Evolutionary conservation across 345 rosid species (phyloP).

Genomic region (Brassica nigra): DNA sequence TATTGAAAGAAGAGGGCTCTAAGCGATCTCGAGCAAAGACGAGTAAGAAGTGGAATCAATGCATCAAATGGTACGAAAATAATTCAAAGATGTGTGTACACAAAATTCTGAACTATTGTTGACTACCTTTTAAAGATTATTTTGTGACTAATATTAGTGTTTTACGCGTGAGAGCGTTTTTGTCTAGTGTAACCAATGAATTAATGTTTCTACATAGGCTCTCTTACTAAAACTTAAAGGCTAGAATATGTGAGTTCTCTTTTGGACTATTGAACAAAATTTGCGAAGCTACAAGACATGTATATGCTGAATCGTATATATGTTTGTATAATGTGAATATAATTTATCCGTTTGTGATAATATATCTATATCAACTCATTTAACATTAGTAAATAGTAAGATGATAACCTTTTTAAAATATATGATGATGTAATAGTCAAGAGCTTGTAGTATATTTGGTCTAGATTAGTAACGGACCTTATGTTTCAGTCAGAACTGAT

Average conservation of each 20-base stretch:
- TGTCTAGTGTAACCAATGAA: background rate
- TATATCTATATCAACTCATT: background rate
- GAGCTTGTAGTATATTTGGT: background rate
- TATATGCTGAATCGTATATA: background rate
- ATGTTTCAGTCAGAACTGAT: background rate
- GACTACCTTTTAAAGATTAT: background rate
- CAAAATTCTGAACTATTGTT: background rate
- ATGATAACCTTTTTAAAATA: background rate
- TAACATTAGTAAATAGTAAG: background rate
- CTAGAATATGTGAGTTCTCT: background rate
- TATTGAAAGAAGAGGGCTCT: background rate
- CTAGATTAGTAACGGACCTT: background rate
- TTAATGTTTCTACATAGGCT: background rate
- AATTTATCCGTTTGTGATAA: background rate
- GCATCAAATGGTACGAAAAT: slow-evolving; percentile 2
- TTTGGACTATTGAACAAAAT: background rate
- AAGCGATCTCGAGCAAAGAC: background rate
- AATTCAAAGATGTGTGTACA: background rate
- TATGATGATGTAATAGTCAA: background rate
- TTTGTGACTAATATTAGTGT: background rate
- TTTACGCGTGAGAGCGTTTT: background rate
- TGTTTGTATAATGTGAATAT: background rate
- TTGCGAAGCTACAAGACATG: background rate
- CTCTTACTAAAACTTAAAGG: background rate
- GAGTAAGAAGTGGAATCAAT: background rate